These are phyloP conservation scores for Ogataea saltuana DNA, from an alignment of 805 yeast genomes.

Conservation along the genomic window DNA sequence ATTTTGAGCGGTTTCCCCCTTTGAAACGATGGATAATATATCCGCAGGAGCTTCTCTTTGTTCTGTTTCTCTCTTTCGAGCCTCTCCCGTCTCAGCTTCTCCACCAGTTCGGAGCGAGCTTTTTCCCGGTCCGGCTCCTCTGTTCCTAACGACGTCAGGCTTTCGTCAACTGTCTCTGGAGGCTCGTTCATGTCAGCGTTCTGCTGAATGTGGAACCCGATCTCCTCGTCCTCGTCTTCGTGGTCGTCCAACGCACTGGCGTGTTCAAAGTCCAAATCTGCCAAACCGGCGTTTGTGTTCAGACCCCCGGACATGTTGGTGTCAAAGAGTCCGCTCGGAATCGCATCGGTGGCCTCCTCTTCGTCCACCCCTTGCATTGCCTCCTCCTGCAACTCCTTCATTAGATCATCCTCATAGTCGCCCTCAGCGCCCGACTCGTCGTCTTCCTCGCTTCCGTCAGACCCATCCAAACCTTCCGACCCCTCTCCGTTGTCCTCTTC, in stretches of 20 bases:
- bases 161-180: not conserved
- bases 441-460: conserved; percentile 42
- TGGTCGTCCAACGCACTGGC: conserved; percentile 27
- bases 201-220: conserved; percentile 16
- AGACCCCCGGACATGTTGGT: conserved; percentile 31
- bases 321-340: conserved; percentile 35
- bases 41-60: conserved; percentile 39
- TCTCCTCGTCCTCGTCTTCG: conserved; percentile 23
- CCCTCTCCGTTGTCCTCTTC: conserved; percentile 89
- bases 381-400: conserved; percentile 40
- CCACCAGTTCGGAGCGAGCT: conserved; percentile 1
- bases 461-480: conserved; percentile 73
- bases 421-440: conserved; percentile 40
- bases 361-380: conserved; percentile 40
- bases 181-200: conserved; percentile 4
- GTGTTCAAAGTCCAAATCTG: conserved; percentile 35
- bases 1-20: conserved; percentile 57
- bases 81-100: conserved; percentile 15
- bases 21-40: conserved; percentile 64
- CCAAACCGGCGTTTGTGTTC: conserved; percentile 32
- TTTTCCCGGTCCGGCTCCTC: conserved; percentile 20
- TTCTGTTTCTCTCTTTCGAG: conserved; percentile 35
- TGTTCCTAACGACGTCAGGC: conserved; percentile 1
- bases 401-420: conserved; percentile 38
- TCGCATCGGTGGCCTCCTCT: conserved; percentile 29